phyloP scores from a whole-genome alignment of 2,329 filamentous ascomycete genomes.

The Beauveria sp. region DNA sequence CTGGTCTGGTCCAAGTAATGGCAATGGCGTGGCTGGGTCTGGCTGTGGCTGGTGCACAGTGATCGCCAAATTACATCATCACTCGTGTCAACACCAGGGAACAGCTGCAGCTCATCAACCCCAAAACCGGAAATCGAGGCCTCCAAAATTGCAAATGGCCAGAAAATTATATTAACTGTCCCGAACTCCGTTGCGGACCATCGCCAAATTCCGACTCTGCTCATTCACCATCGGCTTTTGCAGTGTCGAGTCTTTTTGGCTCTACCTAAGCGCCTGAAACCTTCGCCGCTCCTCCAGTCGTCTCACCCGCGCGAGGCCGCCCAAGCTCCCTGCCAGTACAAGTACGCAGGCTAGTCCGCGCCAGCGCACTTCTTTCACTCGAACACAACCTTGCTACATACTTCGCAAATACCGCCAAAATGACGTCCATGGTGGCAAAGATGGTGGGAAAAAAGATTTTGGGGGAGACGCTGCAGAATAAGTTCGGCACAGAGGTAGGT shows the following conservation, averaged over 20 bases:
- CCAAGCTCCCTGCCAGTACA: not conserved
- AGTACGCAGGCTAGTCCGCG: not conserved
- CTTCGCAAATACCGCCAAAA: slow-evolving; percentile 22
- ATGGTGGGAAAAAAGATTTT: slow-evolving; percentile 49
- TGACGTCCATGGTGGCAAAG: slow-evolving; percentile 48
- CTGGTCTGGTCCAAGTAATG: not conserved
- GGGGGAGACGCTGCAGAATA: slow-evolving; percentile 48
- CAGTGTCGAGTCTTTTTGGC: not conserved
- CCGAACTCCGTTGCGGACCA: not conserved
- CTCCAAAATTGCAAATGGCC: not conserved
- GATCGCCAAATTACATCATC: slow-evolving; percentile 11
- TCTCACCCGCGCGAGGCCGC: not conserved
- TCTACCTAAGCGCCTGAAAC: slow-evolving; percentile 10
- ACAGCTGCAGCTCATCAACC: not conserved
- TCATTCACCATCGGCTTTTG: not conserved
- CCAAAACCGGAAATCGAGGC: slow-evolving; percentile 3
- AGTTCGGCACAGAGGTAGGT: slow-evolving; percentile 48
- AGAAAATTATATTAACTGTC: not conserved
- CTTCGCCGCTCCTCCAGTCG: not conserved
- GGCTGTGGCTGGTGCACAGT: not conserved
- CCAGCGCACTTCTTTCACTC: not conserved
- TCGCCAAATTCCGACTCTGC: not conserved
- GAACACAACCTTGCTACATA: not conserved
- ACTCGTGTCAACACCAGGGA: not conserved
- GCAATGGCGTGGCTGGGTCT: not conserved